Base-by-base conservation (phyloP, 345 rosid species). In the Lumnitzera racemosa region DNA sequence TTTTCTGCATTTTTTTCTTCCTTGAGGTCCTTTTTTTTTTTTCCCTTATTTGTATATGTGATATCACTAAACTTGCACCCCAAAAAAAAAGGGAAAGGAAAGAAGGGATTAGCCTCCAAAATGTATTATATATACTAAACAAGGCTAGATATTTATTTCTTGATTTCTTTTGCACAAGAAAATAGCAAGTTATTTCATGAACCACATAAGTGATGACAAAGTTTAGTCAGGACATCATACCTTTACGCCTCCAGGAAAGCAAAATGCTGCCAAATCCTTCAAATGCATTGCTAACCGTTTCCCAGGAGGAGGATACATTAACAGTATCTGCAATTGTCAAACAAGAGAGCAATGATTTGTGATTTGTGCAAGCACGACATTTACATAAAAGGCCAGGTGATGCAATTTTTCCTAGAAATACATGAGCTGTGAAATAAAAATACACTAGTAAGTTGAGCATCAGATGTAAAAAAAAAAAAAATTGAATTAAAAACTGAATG, bases 241-340 rank as follows among this genome's bases (percentile, higher is more conserved):
- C 97, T 90, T 80, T 73, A 90, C 85, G 65, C 96, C 97, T 72
- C 77, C 91, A 70, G 99, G 99, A 70, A 94, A 94, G 70, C 99
- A 94, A 72, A 90, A 94, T 59, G 96, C 72, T 58, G 90, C 83
- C 69, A 94, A 79, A 80, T 94, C 99, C 83, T 84, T 90, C 57
- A 63, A 62, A 24, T 91, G 95, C 83, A 87, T 74, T 46, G 81
- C 74, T 64, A 90, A 74, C 76, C 73, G 84, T 79, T 86, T 90
- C 72, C 95, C 94, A 61, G 85, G 99, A 73, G 85, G 99, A 73
- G 99, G 99, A 61, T 94, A 90, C 71, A 76, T 82, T 65, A 90
- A 94, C 56, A 94, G 87, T 63, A 90, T 62, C 97, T 94, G 85
- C 47, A 58, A 47, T 67, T 70, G 13, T 49, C 49, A 67, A 59